Base-by-base conservation (phyloP, 768 basidiomycete species). In the Psilocybe subaeruginosa region DNA sequence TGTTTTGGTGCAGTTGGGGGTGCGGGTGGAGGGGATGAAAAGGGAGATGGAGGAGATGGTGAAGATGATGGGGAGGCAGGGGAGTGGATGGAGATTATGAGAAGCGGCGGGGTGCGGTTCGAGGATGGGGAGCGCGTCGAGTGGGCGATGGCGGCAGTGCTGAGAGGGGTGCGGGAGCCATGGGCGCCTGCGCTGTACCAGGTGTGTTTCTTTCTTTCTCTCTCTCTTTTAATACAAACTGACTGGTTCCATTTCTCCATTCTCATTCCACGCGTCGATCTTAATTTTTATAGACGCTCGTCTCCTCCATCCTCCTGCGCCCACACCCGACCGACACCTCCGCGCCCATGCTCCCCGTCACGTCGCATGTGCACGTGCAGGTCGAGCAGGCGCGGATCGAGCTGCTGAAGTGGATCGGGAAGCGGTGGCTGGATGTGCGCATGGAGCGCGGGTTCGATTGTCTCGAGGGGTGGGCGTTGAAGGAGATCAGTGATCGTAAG, bases 391-490 rank as follows among this genome's bases (percentile, higher is more conserved):
- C 91, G 3, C 83, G 83, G 1, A 69, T 87, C 59, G 88, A 89
- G 43, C 72, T 95, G 31, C 70, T 92, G 0, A 77, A 78, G 46
- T 95, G 92, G 84, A 83, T 98, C 58, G 85, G 85, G 7, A 86
- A 87, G 60, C 84, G 91, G 3, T 97, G 93, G 94, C 69, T 89
- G 48, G 81, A 78, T 11, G 84, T 95, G 30, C 82, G 89, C 11
- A 85, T 89, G 52, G 86, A 87, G 54, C 85, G 86, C n/a, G 93
- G 92, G 0, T 97, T 98, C 67, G 88, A 90, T 54, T 70, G 75
- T 3, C 79, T 99, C n/a, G 93, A 97, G 52, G 82, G 82, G 3
- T 97, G 94, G 93, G 87, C 91, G 0, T 72, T 96, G 56, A 90
- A 93, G 71, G 97, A 98, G 69, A 93, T 99, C 43, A 84, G 86